Conservation (phyloP, 192 early-diverging fungal genomes). For the Linnemannia elongata region DNA sequence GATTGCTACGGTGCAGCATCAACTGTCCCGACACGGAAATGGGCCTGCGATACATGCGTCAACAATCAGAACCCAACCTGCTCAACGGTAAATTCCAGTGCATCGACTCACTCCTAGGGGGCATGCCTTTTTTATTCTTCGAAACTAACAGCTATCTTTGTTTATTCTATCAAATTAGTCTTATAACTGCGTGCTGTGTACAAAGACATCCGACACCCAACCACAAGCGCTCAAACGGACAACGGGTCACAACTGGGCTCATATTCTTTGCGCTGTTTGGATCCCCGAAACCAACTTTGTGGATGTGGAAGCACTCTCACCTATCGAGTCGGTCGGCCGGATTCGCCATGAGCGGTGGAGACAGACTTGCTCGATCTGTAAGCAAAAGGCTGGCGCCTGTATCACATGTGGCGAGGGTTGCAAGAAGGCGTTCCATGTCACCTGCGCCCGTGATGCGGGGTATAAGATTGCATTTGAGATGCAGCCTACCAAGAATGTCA, state of each 20-base stretch:
- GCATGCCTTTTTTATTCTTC: not conserved
- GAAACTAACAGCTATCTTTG: not conserved
- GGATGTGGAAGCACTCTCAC: slow-evolving; percentile 46
- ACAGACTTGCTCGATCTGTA: slow-evolving; percentile 56
- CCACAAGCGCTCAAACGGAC: slow-evolving; percentile 75
- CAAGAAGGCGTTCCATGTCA: slow-evolving; percentile 60
- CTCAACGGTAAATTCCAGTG: slow-evolving; percentile 62
- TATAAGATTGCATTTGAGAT: slow-evolving; percentile 63
- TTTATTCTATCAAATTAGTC: slow-evolving; percentile 41
- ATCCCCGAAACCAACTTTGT: slow-evolving; percentile 69
- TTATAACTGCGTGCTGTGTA: slow-evolving; percentile 77
- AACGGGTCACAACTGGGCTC: slow-evolving; percentile 83
- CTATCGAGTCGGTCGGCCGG: slow-evolving; percentile 63
- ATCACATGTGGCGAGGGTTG: slow-evolving; percentile 60
- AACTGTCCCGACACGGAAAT: slow-evolving; percentile 21
- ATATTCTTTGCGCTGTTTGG: slow-evolving; percentile 75
- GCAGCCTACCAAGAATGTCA: slow-evolving; percentile 44
- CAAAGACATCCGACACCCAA: slow-evolving; percentile 38
- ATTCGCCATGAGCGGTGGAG: slow-evolving; percentile 59
- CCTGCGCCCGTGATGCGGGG: slow-evolving; percentile 60
- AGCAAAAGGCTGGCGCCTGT: slow-evolving; percentile 55
- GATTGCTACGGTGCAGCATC: slow-evolving; percentile 64
- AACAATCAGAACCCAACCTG: slow-evolving; percentile 72
- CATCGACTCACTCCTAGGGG: not conserved
- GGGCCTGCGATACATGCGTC: slow-evolving; percentile 69